Base-by-base conservation (phyloP, 805 yeast species). In the Pichia nakasei region DNA sequence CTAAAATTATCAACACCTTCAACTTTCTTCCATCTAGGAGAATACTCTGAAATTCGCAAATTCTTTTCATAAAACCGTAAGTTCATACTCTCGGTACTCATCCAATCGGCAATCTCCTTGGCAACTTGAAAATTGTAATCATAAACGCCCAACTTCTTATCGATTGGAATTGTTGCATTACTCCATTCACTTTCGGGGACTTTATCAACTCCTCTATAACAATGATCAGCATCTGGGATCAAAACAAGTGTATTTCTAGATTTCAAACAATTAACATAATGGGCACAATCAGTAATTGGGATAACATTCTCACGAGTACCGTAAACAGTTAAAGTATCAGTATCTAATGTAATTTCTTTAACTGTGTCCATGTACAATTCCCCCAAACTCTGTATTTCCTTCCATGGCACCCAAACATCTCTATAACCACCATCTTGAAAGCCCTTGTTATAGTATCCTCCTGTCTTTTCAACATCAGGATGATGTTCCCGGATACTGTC, bases 181-280 rank as follows among this genome's bases (percentile, higher is more conserved):
- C 39, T 45, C 52, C 66, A 36, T 43, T 57, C 54, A 6, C 44
- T 60, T 29, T 64, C 70, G 19, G 62, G 64, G 17, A 61, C 66
- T 9, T 53, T 63, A 3, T 60, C 55, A 1, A 56, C 49, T 0
- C 93, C 91, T 56, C 73, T 83, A 56, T 73, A 88, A 54, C 84
- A 85, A 61, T 89, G 97, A 57, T 86, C 89, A 0, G 95, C 96
- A 37, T 67, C 68, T 1, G 75, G 74, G 11, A 89, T 65, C 8
- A 85, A 58, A 32, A 68, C 66, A 43, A 87, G 64, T 4, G 69
- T 66, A 52, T 83, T 81, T 19, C 88, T 75, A 5, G 73, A 63
- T 22, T 69, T 71, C 39, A 88, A 72, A 9, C 65, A 51, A 52
- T 82, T 77, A 8, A 83, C 76, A 63, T 67, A 86, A 32, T 52